A percentile compares a stretch with the other conserved stretches of the same genome.
phyloP scores from a whole-genome alignment of 2,329 filamentous ascomycete genomes.

The Basipetospora chlamydospora region DNA sequence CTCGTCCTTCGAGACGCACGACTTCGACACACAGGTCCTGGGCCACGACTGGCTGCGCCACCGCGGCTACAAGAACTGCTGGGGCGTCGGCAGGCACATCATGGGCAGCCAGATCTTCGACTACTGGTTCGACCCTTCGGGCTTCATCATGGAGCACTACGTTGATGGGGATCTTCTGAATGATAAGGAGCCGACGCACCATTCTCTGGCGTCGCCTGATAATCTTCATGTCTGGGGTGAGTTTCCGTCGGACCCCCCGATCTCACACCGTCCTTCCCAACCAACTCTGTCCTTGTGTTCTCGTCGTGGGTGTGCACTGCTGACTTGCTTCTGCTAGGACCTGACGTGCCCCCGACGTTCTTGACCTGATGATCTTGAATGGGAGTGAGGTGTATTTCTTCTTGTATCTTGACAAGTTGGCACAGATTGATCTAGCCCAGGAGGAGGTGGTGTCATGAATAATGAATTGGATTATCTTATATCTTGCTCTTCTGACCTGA shows the following conservation, averaged over 20 bases:
- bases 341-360: slow-evolving; percentile 9
- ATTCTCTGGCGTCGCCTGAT: slow-evolving; percentile 22
- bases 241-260: slow-evolving; percentile 8
- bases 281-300: no score
- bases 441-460: no score
- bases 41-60: slow-evolving; percentile 54
- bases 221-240: slow-evolving; percentile 31
- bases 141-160: slow-evolving; percentile 56
- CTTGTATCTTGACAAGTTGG: no score
- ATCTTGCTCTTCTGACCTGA: no score
- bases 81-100: slow-evolving; percentile 58
- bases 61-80: slow-evolving; percentile 49
- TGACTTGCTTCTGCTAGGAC: slow-evolving; percentile 7
- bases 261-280: no score
- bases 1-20: slow-evolving; percentile 54
- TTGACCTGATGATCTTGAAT: no score
- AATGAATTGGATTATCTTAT: no score
- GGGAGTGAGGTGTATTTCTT: no score
- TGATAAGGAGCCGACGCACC: slow-evolving; percentile 33
- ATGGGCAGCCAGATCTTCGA: slow-evolving; percentile 55
- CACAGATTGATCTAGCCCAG: no score
- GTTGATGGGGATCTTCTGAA: slow-evolving; percentile 54
- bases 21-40: slow-evolving; percentile 55
- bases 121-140: slow-evolving; percentile 35
- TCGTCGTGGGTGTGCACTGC: no score